phyloP scores from a whole-genome alignment of 2,329 filamentous ascomycete genomes.

The Pseudodiploospora longispora region DNA sequence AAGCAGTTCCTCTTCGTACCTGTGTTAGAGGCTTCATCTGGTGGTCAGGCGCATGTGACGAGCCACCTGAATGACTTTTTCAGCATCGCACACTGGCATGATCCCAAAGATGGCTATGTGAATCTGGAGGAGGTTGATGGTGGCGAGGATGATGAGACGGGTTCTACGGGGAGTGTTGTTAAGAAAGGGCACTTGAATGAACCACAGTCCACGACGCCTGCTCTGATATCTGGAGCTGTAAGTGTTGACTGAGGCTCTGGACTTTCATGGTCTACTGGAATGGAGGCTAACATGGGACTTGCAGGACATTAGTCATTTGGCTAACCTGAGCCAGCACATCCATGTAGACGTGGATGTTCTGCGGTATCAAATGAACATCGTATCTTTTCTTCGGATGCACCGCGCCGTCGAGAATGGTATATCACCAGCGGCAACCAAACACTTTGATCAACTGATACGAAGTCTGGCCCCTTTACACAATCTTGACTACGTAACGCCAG shows the following conservation, averaged over 20 bases:
- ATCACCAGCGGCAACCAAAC: slow-evolving; percentile 67
- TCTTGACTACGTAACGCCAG: slow-evolving; percentile 73
- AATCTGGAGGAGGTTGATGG: slow-evolving; percentile 59
- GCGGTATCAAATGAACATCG: slow-evolving; percentile 79
- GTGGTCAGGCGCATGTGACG: slow-evolving; percentile 41
- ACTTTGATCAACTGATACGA: slow-evolving; percentile 62
- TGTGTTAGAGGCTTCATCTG: slow-evolving; percentile 46
- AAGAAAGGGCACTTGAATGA: slow-evolving; percentile 22
- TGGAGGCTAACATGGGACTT: slow-evolving; percentile 12
- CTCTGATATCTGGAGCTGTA: slow-evolving; percentile 38
- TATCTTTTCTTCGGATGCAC: slow-evolving; percentile 80
- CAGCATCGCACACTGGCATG: slow-evolving; percentile 81
- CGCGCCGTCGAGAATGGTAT: slow-evolving; percentile 74
- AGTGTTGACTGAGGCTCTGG: slow-evolving; percentile 5
- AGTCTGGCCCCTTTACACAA: slow-evolving; percentile 76
- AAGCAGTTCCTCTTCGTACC: slow-evolving; percentile 74
- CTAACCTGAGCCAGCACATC: slow-evolving; percentile 48
- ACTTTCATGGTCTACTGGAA: neutral
- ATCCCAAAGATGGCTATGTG: slow-evolving; percentile 60
- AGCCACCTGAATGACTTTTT: slow-evolving; percentile 70
- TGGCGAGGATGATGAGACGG: slow-evolving; percentile 22
- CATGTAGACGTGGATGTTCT: slow-evolving; percentile 67
- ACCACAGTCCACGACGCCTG: slow-evolving; percentile 12
- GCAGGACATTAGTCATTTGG: slow-evolving; percentile 51
- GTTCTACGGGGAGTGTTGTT: slow-evolving; percentile 38